These are phyloP conservation scores for Silene conica DNA, from an alignment of 148 eudicot genomes.

Conservation along the genomic window DNA sequence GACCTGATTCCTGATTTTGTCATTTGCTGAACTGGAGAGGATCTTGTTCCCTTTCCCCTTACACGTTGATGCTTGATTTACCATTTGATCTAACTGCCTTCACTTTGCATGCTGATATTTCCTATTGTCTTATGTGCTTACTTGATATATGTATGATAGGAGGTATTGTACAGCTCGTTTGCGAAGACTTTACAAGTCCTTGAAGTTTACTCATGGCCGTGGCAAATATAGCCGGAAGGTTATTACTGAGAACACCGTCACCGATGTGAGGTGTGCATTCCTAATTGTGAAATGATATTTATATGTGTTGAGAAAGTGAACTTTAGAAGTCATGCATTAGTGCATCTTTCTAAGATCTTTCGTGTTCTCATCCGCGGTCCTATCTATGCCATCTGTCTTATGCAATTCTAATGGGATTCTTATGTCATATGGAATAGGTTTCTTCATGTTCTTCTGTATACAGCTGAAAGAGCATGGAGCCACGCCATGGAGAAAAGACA, in stretches of 20 bases:
- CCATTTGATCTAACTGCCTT: neutral
- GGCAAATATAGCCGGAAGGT: conserved; percentile 65
- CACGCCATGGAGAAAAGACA: conserved; percentile 99
- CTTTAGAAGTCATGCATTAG: neutral
- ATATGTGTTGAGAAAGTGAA: neutral
- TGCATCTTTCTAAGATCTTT: neutral
- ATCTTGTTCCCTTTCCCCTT: neutral
- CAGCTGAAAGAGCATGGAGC: conserved; percentile 98
- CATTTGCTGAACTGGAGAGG: neutral
- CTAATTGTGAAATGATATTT: neutral
- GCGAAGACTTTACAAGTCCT: conserved; percentile 82
- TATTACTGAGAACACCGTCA: conserved; percentile 58
- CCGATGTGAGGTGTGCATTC: conserved; percentile 74
- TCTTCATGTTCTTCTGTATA: conserved; percentile 79
- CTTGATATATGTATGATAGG: conserved; percentile 19
- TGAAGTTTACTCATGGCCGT: conserved; percentile 94
- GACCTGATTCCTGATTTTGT: neutral
- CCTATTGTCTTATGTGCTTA: conserved; percentile 1
- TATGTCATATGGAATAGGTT: conserved; percentile 39
- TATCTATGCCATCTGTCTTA: neutral
- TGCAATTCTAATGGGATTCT: conserved; percentile 5
- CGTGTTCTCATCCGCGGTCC: neutral
- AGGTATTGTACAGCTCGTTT: conserved; percentile 91
- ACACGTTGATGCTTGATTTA: neutral
- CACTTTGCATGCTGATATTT: neutral